Conservation (phyloP, 768 basidiomycete species). For the Tylopilus sp. region DNA sequence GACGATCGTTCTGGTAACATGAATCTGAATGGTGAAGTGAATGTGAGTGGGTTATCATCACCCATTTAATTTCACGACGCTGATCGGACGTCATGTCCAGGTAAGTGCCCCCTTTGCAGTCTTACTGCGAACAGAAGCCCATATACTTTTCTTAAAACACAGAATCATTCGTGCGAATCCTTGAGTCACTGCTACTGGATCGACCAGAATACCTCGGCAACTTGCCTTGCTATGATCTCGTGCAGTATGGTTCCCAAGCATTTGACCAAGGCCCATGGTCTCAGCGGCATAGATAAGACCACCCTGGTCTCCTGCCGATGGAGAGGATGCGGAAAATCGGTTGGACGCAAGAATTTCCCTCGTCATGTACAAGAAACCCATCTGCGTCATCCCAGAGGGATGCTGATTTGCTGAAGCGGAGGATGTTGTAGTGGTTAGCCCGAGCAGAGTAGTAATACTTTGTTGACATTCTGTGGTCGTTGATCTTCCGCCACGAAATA, state of each 20-base stretch:
- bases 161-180: neutral
- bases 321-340: neutral
- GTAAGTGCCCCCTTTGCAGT: neutral
- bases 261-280: neutral
- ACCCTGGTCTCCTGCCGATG: neutral
- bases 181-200: neutral
- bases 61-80: neutral
- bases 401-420: neutral
- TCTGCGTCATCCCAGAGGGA: neutral
- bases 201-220: too few species aligned
- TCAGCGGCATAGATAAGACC: accelerated
- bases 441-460: too few species aligned
- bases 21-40: neutral
- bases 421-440: neutral
- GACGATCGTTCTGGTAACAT: neutral
- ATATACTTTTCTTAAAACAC: neutral
- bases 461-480: too few species aligned
- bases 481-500: too few species aligned
- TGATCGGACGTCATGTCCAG: neutral
- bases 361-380: slow-evolving; percentile 4
- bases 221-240: neutral
- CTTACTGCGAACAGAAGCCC: neutral
- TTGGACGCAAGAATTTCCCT: neutral
- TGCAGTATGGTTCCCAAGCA: neutral
- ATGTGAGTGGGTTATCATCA: neutral